A percentile compares a stretch with the other conserved stretches of the same genome.
These are phyloP conservation scores for Lactarius hatsudake DNA, from an alignment of 768 basidiomycete genomes.

Conservation along the genomic window DNA sequence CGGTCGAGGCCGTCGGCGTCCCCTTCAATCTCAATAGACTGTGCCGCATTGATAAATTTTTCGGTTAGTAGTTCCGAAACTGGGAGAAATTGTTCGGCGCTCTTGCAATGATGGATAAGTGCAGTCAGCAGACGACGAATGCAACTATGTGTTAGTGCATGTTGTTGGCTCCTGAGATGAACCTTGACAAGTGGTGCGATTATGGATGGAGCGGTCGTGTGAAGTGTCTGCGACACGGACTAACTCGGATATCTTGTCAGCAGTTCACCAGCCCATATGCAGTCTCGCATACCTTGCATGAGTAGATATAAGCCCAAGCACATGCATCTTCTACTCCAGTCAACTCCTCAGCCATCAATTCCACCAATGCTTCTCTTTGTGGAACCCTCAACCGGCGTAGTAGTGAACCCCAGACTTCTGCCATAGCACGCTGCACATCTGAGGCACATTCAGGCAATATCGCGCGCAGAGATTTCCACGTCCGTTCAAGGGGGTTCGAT, in stretches of 20 bases:
- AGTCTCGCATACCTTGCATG: constrained; percentile 63
- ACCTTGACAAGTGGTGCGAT: constrained; percentile 55
- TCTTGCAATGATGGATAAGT: constrained; percentile 78
- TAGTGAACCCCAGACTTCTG: constrained; percentile 85
- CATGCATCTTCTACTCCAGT: constrained; percentile 57
- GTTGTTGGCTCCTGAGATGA: constrained; percentile 44
- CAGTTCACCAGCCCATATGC: background rate
- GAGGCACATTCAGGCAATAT: constrained; percentile 58
- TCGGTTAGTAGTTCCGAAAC: constrained; percentile 54
- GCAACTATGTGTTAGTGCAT: constrained; percentile 49
- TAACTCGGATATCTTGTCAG: constrained; percentile 31
- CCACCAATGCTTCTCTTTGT: constrained; percentile 54
- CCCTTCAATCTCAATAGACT: constrained; percentile 19
- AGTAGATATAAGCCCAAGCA: constrained; percentile 73
- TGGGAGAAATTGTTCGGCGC: constrained; percentile 57
- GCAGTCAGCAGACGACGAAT: constrained; percentile 75
- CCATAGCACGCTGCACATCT: constrained; percentile 72
- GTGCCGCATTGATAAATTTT: constrained; percentile 33
- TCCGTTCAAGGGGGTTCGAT: constrained; percentile 50
- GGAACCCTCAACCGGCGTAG: constrained; percentile 67
- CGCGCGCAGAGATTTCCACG: constrained; percentile 55
- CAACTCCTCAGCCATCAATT: constrained; percentile 50
- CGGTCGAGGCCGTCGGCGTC: constrained; percentile 45
- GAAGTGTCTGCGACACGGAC: constrained; percentile 82
- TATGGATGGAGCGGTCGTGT: constrained; percentile 68